A percentile compares a stretch with the other conserved stretches of the same genome.
These are phyloP conservation scores for Veloporphyrellus conicus DNA, from an alignment of 1,284 basidiomycete species.

Conservation along the genomic window DNA sequence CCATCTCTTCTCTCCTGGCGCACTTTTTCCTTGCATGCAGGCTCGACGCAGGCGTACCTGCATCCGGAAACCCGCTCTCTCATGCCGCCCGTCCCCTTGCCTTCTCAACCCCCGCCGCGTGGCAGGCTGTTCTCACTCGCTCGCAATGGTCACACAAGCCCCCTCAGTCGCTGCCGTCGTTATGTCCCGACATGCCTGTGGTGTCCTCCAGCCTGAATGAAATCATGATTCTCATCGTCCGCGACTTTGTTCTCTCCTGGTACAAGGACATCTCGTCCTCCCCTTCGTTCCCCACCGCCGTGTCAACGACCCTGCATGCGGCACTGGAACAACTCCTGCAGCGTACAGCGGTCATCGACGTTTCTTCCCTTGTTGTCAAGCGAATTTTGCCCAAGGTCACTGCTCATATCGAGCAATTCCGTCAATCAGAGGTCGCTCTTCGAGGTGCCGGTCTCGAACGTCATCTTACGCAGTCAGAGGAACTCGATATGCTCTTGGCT, in stretches of 20 bases:
- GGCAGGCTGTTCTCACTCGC: conserved; percentile 81
- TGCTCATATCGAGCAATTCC: conserved; percentile 83
- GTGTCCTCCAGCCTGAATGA: conserved; percentile 70
- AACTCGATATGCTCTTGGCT: conserved; percentile 79
- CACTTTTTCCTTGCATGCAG: conserved; percentile 54
- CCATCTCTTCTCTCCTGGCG: conserved; percentile 48
- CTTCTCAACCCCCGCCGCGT: conserved; percentile 87
- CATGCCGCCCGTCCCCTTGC: conserved; percentile 64
- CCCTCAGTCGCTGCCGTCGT: conserved; percentile 57
- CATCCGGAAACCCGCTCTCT: conserved; percentile 37
- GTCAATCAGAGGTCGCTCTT: conserved; percentile 83
- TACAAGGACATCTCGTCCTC: conserved; percentile 81
- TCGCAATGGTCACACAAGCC: conserved; percentile 77
- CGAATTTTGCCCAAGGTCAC: conserved; percentile 85
- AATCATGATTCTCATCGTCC: conserved; percentile 72
- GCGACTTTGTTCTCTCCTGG: conserved; percentile 84
- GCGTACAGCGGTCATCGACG: conserved; percentile 61
- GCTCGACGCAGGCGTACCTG: conserved; percentile 46
- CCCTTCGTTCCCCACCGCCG: conserved; percentile 80
- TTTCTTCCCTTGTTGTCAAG: conserved; percentile 75
- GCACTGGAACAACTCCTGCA: conserved; percentile 57
- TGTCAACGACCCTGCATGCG: conserved; percentile 72
- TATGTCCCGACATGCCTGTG: conserved; percentile 57
- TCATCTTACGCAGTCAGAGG: conserved; percentile 78
- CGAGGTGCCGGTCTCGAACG: conserved; percentile 73